Percentiles rank a stretch among this genome's conserved stretches.
Evolutionary conservation across 1,284 basidiomycete genomes (phyloP).

Genomic region (Cerrena zonata): DNA sequence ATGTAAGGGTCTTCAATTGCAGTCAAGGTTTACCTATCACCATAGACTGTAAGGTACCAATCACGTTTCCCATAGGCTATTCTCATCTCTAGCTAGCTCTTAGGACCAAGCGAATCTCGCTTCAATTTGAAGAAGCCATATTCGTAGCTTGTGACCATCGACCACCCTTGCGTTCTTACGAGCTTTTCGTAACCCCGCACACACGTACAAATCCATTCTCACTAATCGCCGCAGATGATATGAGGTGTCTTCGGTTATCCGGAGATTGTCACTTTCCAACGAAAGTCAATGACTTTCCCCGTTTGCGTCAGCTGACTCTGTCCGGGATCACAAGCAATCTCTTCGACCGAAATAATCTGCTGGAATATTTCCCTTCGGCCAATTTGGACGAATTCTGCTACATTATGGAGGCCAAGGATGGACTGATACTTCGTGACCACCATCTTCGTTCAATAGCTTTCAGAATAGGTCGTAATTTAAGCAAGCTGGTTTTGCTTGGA

Average conservation of each 20-base stretch:
- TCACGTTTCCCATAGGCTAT: too few species aligned
- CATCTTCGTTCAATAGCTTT: slow-evolving; percentile 30
- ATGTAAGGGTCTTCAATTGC: slow-evolving; percentile 36
- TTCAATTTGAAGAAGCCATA: slow-evolving; percentile 36
- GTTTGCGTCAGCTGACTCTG: slow-evolving; percentile 30
- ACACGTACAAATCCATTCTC: slow-evolving; percentile 29
- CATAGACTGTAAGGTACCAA: slow-evolving; percentile 14
- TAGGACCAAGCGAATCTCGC: slow-evolving; percentile 16
- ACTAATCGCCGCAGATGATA: slow-evolving; percentile 19
- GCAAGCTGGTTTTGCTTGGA: slow-evolving; percentile 34
- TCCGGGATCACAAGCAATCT: slow-evolving; percentile 31
- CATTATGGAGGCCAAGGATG: slow-evolving; percentile 29
- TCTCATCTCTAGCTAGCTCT: slow-evolving; percentile 10
- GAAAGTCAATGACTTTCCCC: slow-evolving; percentile 16
- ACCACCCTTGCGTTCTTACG: slow-evolving; percentile 28
- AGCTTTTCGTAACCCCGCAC: slow-evolving; percentile 30
- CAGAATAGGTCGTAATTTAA: slow-evolving; percentile 24
- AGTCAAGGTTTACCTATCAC: slow-evolving; percentile 22
- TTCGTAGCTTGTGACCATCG: slow-evolving; percentile 26
- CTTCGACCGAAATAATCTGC: slow-evolving; percentile 31
- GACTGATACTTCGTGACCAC: slow-evolving; percentile 33
- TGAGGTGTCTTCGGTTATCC: slow-evolving; percentile 33
- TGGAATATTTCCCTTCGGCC: slow-evolving; percentile 24
- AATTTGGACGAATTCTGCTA: slow-evolving; percentile 33
- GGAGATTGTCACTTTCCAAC: slow-evolving; percentile 27